These are phyloP conservation scores for Blastobotrys americana DNA, from an alignment of 805 yeast species.

Conservation along the genomic window DNA sequence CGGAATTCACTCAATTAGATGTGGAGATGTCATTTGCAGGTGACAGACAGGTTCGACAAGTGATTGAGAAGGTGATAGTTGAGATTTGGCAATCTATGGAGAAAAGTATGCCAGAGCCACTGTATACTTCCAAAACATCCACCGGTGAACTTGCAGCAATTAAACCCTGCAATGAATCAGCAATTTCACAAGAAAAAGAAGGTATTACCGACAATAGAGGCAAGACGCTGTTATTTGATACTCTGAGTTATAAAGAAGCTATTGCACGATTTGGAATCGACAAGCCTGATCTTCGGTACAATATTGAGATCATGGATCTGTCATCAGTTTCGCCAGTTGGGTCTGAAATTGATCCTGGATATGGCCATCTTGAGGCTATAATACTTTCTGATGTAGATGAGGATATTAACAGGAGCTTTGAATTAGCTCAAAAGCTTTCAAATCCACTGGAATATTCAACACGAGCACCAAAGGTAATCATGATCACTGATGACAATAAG, in stretches of 20 bases:
- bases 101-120: constrained; percentile 31
- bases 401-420: constrained; percentile 24
- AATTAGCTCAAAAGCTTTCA: background rate
- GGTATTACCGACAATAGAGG: too few species aligned
- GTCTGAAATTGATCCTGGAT: constrained; percentile 48
- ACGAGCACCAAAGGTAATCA: background rate
- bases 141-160: constrained; percentile 11
- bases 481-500: background rate
- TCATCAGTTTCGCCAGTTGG: constrained; percentile 34
- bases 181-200: background rate
- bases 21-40: constrained; percentile 83
- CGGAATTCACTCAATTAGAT: constrained; percentile 97
- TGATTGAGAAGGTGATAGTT: constrained; percentile 52
- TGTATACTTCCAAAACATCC: constrained; percentile 28
- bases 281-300: constrained; percentile 76
- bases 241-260: constrained; percentile 59
- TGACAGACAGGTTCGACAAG: constrained; percentile 56
- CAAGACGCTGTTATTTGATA: constrained; percentile 8
- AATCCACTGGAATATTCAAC: background rate
- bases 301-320: constrained; percentile 45
- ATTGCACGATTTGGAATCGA: constrained; percentile 77
- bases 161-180: background rate
- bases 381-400: constrained; percentile 47
- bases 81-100: constrained; percentile 41
- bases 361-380: constrained; percentile 50